A percentile compares a stretch with the other conserved stretches of the same genome.
Evolutionary conservation across 2,329 filamentous ascomycete genomes (phyloP).

Genomic region (Aspergillus uvarum): DNA sequence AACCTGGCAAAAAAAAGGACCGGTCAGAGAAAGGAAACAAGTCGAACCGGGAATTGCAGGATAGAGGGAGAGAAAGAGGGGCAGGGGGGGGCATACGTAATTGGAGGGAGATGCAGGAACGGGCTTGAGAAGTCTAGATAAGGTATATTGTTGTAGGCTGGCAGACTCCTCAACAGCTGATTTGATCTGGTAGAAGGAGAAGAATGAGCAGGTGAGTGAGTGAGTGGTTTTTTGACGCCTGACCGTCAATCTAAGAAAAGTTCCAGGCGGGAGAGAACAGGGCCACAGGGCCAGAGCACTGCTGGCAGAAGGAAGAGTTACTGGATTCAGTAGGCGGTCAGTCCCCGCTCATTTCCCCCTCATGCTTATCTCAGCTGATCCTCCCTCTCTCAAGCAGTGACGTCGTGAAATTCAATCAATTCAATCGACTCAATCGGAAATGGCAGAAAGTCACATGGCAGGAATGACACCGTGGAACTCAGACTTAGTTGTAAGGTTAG

Average conservation of each 20-base stretch:
- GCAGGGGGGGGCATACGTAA: neutral
- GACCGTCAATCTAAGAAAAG: neutral
- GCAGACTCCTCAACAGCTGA: too few relatives aligned
- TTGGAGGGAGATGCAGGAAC: slow-evolving; percentile 6
- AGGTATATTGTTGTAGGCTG: neutral
- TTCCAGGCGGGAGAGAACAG: neutral
- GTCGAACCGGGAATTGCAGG: neutral
- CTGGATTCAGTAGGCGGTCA: neutral
- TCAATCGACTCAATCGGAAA: too few relatives aligned
- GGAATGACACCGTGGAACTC: neutral
- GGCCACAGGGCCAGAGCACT: neutral
- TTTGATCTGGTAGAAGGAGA: too few relatives aligned
- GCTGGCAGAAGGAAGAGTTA: neutral
- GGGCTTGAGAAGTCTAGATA: neutral
- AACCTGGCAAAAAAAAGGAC: slow-evolving; percentile 2
- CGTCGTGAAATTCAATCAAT: neutral
- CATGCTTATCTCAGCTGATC: neutral
- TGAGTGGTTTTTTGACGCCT: neutral
- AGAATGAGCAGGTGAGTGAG: neutral
- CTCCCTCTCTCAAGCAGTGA: neutral
- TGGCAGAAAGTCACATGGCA: neutral
- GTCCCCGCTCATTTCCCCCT: neutral
- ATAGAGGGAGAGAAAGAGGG: neutral
- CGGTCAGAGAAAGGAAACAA: neutral
- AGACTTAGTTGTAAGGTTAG: neutral